These are phyloP conservation scores for Naganishia friedmannii DNA, from an alignment of 768 basidiomycete genomes.

Conservation along the genomic window DNA sequence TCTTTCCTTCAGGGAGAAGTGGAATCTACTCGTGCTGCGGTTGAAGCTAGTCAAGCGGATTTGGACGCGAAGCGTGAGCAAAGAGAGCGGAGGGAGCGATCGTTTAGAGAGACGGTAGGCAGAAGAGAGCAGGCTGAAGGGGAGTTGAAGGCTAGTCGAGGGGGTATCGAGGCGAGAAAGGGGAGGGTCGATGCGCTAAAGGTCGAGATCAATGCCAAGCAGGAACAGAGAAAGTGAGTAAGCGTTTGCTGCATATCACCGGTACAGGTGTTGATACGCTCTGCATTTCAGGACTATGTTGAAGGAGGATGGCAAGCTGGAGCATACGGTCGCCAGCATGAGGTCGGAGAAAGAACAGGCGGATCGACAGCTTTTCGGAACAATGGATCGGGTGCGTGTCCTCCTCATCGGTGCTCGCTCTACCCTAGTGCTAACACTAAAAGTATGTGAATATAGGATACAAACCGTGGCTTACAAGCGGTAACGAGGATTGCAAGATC, in stretches of 20 bases:
- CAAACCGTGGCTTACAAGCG: constrained; percentile 78
- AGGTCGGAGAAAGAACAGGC: constrained; percentile 74
- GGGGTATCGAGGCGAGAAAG: constrained; percentile 56
- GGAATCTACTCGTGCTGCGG: constrained; percentile 63
- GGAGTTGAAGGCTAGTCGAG: constrained; percentile 56
- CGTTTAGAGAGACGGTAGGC: constrained; percentile 36
- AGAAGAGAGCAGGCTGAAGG: constrained; percentile 54
- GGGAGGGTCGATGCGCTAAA: constrained; percentile 61
- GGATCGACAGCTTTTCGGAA: constrained; percentile 73
- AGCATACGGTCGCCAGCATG: constrained; percentile 71
- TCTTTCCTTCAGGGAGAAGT: constrained; percentile 77
- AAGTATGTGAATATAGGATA: constrained; percentile 63
- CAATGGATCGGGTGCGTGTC: constrained; percentile 86
- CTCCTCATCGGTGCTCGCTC: constrained; percentile 9
- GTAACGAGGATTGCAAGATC: constrained; percentile 79
- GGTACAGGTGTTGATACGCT: too few relatives aligned
- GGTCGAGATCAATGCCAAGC: constrained; percentile 66
- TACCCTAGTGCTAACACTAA: constrained; percentile 17
- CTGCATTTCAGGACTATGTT: constrained; percentile 63
- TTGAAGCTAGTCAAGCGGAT: constrained; percentile 58
- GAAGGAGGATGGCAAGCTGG: constrained; percentile 88
- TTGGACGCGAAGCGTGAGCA: constrained; percentile 56
- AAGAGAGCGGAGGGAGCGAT: background rate
- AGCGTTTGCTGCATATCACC: background rate
- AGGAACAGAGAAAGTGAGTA: constrained; percentile 71